Base-by-base conservation (phyloP, 192 early-diverging fungal genomes). In the Mycoemilia scoparia region DNA sequence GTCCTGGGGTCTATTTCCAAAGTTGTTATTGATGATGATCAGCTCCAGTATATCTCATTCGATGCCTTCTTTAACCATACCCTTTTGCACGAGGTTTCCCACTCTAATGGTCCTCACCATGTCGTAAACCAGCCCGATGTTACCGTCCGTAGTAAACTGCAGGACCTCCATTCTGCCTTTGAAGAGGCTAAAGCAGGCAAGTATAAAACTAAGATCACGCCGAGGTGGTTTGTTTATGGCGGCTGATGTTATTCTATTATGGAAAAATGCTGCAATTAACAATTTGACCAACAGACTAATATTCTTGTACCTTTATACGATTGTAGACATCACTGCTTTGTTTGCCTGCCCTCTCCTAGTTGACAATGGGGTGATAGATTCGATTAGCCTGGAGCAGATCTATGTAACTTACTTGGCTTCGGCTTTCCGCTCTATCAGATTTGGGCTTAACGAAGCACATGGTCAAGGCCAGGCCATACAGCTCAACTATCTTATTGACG, bases 181-280 rank as follows among this genome's bases (percentile, higher is more conserved):
- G 79, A 82, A 36, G 79, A 82, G 42, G 76, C 79, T 14, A 82
- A 82, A 54, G 79, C 79, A 32, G n/a, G n/a, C n/a, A n/a, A 34
- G 29, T 16, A 18, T 11, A 29, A 17, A 20, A 2, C 23, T 11
- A 19, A 7, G 32, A 21, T 20, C 8, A 4, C 32, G 6, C 7
- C 3, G 36, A 17, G 25, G 9, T 33, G 25, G 27, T 20, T 34
- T 12, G 19, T 46, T 46, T 32, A 14, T 2, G 41, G 3, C n/a
- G 7, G n/a, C n/a, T n/a, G n/a, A n/a, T n/a, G n/a, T n/a, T n/a
- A n/a, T n/a, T n/a, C n/a, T n/a, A n/a, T n/a, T n/a, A n/a, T n/a
- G n/a, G n/a, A n/a, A n/a, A n/a, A n/a, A n/a, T n/a, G n/a, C n/a
- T n/a, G n/a, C n/a, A n/a, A n/a, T n/a, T n/a, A n/a, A n/a, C n/a